Conservation (phyloP, 2,329 filamentous ascomycete species). For the Colletotrichum gigasporum region DNA sequence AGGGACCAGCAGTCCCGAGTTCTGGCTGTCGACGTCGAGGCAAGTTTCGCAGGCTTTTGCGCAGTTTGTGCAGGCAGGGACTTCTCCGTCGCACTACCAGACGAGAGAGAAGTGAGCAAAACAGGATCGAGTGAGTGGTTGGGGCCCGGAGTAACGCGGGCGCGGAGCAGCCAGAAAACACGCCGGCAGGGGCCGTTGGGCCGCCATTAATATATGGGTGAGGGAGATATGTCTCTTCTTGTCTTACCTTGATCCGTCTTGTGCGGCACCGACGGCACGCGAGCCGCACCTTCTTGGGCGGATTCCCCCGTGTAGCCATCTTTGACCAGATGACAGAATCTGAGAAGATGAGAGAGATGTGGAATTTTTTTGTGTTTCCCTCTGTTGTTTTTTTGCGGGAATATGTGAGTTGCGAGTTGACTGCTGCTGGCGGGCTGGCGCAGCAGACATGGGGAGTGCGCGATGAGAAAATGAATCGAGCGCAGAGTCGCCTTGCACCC, state of each 20-base stretch:
- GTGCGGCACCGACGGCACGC: conserved; percentile 48
- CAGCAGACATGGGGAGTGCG: not conserved
- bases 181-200: not conserved
- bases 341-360: not conserved
- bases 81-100: conserved; percentile 46
- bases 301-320: conserved; percentile 14
- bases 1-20: conserved; percentile 43
- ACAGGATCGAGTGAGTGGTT: not conserved
- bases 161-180: not conserved
- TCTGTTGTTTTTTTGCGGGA: not conserved
- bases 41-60: conserved; percentile 44
- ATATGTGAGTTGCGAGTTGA: not conserved
- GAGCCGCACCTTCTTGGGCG: conserved; percentile 46
- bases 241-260: conserved; percentile 46
- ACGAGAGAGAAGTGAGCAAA: not conserved
- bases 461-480: not conserved
- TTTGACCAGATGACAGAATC: not conserved
- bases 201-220: not conserved
- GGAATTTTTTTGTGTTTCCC: not conserved
- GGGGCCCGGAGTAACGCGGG: conserved; percentile 13
- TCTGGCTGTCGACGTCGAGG: conserved; percentile 48
- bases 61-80: conserved; percentile 48
- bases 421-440: not conserved
- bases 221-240: not conserved
- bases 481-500: not conserved